Percentiles rank a stretch among this genome's conserved stretches.
Evolutionary conservation across 257 asterid species (phyloP).

Genomic region (Lavandula angustifolia): DNA sequence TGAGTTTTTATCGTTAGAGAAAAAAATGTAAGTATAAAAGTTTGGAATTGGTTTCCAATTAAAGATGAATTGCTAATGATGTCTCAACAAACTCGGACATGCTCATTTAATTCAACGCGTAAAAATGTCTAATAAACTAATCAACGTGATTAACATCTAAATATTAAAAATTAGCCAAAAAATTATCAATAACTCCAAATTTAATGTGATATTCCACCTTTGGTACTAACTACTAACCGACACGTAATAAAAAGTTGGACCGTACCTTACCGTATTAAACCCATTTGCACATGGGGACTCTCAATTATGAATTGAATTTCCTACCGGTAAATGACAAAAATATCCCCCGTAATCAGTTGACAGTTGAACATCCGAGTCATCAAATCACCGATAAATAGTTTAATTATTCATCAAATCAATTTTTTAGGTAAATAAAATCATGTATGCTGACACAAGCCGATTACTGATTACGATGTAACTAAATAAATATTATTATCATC

Average conservation of each 20-base stretch:
- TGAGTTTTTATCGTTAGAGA: too few species aligned
- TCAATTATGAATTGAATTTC: constrained; percentile 30
- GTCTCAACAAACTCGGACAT: constrained; percentile 29
- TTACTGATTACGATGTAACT: constrained; percentile 23
- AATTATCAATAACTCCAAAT: constrained; percentile 7
- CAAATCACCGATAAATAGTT: constrained; percentile 15
- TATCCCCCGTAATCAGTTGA: constrained; percentile 26
- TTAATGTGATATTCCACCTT: constrained; percentile 12
- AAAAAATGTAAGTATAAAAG: too few species aligned
- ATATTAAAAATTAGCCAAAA: constrained; percentile 3
- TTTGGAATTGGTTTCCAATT: too few species aligned
- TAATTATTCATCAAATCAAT: not conserved
- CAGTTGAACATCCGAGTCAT: constrained; percentile 32
- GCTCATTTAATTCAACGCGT: constrained; percentile 31
- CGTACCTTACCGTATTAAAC: constrained; percentile 57
- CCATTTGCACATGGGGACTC: constrained; percentile 41
- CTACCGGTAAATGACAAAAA: constrained; percentile 21
- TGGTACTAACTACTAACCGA: constrained; percentile 35
- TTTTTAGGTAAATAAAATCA: not conserved
- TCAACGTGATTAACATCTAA: constrained; percentile 19
- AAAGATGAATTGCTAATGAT: constrained; percentile 10
- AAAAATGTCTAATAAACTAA: constrained; percentile 23
- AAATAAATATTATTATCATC: not conserved
- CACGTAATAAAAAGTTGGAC: constrained; percentile 30
- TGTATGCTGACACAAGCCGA: not conserved